Evolutionary conservation across 805 yeast genomes (phyloP).

Genomic region (Myxozyma neotropica): DNA sequence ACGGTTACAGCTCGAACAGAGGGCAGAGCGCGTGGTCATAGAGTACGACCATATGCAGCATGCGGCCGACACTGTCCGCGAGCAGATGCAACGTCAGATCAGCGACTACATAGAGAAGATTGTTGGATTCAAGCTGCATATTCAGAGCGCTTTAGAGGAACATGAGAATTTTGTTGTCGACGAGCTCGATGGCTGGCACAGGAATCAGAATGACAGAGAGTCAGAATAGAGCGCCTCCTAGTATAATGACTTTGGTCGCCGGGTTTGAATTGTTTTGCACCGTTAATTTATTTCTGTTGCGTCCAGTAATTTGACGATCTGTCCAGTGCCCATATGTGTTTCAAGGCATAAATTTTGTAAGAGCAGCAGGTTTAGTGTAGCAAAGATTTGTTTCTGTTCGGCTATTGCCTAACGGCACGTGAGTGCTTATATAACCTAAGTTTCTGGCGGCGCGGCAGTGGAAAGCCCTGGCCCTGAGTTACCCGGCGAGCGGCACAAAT

Average conservation of each 20-base stretch:
- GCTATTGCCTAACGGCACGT: no score
- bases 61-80: conserved; percentile 52
- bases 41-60: conserved; percentile 54
- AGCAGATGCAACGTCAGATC: conserved; percentile 55
- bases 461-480: not conserved
- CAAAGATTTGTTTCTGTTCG: no score
- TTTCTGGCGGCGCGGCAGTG: no score
- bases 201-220: not conserved
- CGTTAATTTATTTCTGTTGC: no score
- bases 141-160: conserved; percentile 66
- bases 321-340: no score
- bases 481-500: conserved; percentile 4
- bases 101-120: conserved; percentile 61
- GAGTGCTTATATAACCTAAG: no score
- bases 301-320: no score
- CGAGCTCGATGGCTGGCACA: conserved; percentile 40
- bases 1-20: conserved; percentile 52
- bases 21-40: conserved; percentile 54
- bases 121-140: conserved; percentile 64
- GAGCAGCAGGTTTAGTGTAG: no score
- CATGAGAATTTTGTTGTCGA: conserved; percentile 53
- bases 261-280: no score
- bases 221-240: not conserved
- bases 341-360: no score
- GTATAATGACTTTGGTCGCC: not conserved